phyloP scores from a whole-genome alignment of 2,329 filamentous ascomycete species.

The Cercospora zeina region DNA sequence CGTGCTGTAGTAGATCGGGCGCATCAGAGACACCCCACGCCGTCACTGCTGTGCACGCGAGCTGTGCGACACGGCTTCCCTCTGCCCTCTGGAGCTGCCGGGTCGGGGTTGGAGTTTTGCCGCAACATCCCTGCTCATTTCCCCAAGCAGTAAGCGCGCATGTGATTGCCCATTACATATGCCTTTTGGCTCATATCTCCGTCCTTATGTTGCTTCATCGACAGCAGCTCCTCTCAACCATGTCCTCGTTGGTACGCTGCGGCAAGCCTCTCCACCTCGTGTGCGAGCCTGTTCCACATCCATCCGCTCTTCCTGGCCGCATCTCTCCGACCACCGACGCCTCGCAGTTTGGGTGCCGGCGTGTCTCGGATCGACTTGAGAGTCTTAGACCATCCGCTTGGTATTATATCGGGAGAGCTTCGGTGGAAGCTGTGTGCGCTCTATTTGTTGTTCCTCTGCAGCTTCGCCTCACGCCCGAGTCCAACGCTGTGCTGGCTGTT shows the following conservation, averaged over 20 bases:
- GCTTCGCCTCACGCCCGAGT: not conserved
- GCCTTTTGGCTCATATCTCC: slow-evolving; percentile 6
- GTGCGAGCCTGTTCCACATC: not conserved
- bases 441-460: not conserved
- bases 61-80: not conserved
- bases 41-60: not conserved
- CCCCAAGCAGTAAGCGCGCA: slow-evolving; percentile 3
- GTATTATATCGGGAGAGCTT: slow-evolving; percentile 1
- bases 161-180: slow-evolving; percentile 8
- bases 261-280: not conserved
- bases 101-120: slow-evolving; percentile 4
- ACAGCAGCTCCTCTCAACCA: not conserved
- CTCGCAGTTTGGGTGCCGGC: not conserved
- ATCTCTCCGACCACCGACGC: not conserved
- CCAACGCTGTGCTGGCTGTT: not conserved
- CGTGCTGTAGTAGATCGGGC: not conserved
- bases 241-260: not conserved
- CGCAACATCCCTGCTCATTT: not conserved
- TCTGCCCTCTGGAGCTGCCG: not conserved
- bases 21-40: slow-evolving; percentile 6
- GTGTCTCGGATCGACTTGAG: slow-evolving; percentile 6
- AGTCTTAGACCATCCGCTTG: not conserved
- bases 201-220: not conserved
- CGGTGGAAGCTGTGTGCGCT: not conserved
- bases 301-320: not conserved